Percentiles rank a stretch among this genome's conserved stretches.
Conservation (phyloP, 768 basidiomycete species). For the Russula abietina region DNA sequence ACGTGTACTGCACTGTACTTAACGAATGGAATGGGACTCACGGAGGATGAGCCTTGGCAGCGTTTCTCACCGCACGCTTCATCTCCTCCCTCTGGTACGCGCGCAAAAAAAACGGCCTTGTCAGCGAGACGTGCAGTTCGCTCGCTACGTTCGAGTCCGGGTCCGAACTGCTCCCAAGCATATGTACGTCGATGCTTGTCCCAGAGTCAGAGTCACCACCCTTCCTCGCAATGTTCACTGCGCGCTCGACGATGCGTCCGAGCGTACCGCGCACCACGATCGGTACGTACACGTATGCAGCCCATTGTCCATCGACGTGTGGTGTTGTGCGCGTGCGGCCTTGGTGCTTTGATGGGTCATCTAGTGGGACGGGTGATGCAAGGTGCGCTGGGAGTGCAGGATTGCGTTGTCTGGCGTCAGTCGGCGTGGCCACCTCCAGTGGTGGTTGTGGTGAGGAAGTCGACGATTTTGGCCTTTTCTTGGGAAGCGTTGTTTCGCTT, state of each 20-base stretch:
- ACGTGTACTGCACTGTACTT: no score
- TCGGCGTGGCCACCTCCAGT: neutral
- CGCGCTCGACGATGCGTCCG: slow-evolving; percentile 41
- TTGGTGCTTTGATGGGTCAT: slow-evolving; percentile 78
- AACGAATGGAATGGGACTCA: slow-evolving; percentile 32
- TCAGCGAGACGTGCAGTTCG: slow-evolving; percentile 80
- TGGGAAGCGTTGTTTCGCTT: neutral
- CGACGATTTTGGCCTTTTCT: neutral
- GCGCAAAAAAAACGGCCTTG: slow-evolving; percentile 73
- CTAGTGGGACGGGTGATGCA: slow-evolving; percentile 44
- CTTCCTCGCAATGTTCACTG: slow-evolving; percentile 41
- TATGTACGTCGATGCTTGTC: slow-evolving; percentile 38
- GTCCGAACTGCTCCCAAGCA: slow-evolving; percentile 32
- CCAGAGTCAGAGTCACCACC: neutral
- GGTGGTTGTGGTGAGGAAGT: neutral
- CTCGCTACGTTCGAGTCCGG: slow-evolving; percentile 23
- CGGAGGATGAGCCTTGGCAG: slow-evolving; percentile 45
- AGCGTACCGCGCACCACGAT: slow-evolving; percentile 45
- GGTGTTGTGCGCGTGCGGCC: slow-evolving; percentile 70
- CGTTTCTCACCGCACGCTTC: slow-evolving; percentile 49
- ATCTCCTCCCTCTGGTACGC: slow-evolving; percentile 75
- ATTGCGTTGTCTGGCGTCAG: slow-evolving; percentile 27
- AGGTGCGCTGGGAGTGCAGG: slow-evolving; percentile 52
- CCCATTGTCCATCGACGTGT: slow-evolving; percentile 83
- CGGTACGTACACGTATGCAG: slow-evolving; percentile 70